Evolutionary conservation across 345 rosid genomes (phyloP).

Genomic region (Murraya koenigii): DNA sequence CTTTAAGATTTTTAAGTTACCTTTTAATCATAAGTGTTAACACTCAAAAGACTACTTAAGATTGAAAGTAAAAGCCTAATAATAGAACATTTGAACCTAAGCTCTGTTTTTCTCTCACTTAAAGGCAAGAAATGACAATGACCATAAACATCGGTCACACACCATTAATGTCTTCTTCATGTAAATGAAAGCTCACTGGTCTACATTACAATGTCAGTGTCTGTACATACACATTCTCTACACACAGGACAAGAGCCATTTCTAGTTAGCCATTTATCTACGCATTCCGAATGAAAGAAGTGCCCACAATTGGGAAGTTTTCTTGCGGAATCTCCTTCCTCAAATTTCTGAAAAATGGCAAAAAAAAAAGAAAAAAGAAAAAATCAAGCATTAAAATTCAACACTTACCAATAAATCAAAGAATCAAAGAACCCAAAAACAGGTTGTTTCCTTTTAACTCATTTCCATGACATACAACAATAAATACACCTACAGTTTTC

Average conservation of each 20-base stretch:
- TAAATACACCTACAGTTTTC: neutral
- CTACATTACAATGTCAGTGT: neutral
- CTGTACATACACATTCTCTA: slow-evolving; percentile 38
- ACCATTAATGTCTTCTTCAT: neutral
- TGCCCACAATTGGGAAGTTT: slow-evolving; percentile 64
- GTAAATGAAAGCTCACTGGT: neutral
- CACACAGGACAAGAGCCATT: slow-evolving; percentile 81
- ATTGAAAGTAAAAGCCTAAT: too few species aligned
- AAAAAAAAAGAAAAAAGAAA: neutral
- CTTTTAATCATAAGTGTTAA: too few species aligned
- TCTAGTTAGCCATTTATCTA: slow-evolving; percentile 65
- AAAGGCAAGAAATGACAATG: too few species aligned
- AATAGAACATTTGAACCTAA: too few species aligned
- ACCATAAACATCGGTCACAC: too few species aligned
- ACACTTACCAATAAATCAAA: neutral
- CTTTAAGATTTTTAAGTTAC: too few species aligned
- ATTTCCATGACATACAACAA: neutral
- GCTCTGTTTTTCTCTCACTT: too few species aligned
- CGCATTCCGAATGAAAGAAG: slow-evolving; percentile 57
- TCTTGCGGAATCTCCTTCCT: slow-evolving; percentile 56
- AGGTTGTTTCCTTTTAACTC: neutral
- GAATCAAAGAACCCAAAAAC: neutral
- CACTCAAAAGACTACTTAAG: too few species aligned
- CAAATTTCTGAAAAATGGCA: slow-evolving; percentile 43
- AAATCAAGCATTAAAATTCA: neutral